phyloP scores from a whole-genome alignment of 1,284 basidiomycete species.

The Sparassis latifolia region DNA sequence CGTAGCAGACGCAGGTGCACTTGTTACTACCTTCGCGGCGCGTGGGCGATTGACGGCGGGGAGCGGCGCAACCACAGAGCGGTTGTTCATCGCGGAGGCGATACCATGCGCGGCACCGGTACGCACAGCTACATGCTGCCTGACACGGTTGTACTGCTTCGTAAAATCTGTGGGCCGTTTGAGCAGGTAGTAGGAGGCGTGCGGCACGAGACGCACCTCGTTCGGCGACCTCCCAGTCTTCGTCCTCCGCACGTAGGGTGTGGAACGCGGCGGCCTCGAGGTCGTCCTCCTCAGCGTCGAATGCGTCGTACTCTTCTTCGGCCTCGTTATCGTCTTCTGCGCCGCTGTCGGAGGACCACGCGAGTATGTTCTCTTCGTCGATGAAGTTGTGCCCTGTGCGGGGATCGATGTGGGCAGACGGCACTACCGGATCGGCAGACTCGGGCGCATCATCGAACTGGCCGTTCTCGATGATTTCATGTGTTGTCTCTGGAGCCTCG shows the following conservation, averaged over 20 bases:
- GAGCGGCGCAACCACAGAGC: slow-evolving; percentile 49
- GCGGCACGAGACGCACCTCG: slow-evolving; percentile 39
- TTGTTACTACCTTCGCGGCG: slow-evolving; percentile 9
- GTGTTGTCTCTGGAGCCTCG: not conserved
- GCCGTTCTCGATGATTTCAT: slow-evolving; percentile 15
- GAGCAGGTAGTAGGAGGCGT: slow-evolving; percentile 1
- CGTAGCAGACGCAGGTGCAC: not conserved
- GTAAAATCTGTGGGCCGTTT: slow-evolving; percentile 71
- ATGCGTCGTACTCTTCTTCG: slow-evolving; percentile 16
- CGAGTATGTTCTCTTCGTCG: slow-evolving; percentile 22
- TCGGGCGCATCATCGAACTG: slow-evolving; percentile 26
- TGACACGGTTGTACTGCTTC: slow-evolving; percentile 90
- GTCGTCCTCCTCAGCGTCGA: slow-evolving; percentile 21
- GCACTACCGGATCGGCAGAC: slow-evolving; percentile 6
- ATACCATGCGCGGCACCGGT: slow-evolving; percentile 57
- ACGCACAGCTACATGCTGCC: slow-evolving; percentile 76
- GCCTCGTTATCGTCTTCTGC: slow-evolving; percentile 19
- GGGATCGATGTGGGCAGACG: slow-evolving; percentile 8
- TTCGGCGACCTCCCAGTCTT: slow-evolving; percentile 88
- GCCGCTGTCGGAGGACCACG: slow-evolving; percentile 19
- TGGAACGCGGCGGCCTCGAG: slow-evolving; percentile 34
- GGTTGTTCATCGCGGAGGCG: slow-evolving; percentile 41
- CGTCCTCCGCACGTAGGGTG: slow-evolving; percentile 68
- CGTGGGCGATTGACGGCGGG: slow-evolving; percentile 71
- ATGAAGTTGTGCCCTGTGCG: slow-evolving; percentile 22